These are phyloP conservation scores for Penicillium lividum DNA, from an alignment of 495 filamentous ascomycete genomes.

Conservation along the genomic window DNA sequence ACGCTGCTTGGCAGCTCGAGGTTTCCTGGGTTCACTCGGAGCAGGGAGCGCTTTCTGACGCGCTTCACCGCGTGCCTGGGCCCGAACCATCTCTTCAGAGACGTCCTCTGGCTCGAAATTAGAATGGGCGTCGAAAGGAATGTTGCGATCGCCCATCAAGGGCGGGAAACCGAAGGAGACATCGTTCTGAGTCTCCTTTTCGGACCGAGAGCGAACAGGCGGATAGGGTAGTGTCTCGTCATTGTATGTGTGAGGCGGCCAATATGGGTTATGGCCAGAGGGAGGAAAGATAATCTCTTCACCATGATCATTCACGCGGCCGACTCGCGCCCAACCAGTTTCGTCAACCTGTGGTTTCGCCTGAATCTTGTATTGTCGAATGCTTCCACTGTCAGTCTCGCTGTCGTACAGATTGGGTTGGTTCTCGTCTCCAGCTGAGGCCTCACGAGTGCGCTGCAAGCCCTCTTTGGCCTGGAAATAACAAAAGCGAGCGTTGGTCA, in stretches of 20 bases:
- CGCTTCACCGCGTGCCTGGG: slow-evolving; percentile 1
- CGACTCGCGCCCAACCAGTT: slow-evolving; percentile 40
- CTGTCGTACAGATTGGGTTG: slow-evolving; percentile 12
- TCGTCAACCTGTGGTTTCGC: slow-evolving; percentile 22
- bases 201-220: slow-evolving; percentile 32
- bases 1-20: slow-evolving; percentile 14
- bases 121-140: slow-evolving; percentile 20
- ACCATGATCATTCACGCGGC: slow-evolving; percentile 33
- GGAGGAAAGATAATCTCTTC: slow-evolving; percentile 38
- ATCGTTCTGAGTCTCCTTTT: slow-evolving; percentile 33
- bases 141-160: slow-evolving; percentile 40
- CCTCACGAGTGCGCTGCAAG: not conserved
- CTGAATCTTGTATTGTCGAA: slow-evolving; percentile 17
- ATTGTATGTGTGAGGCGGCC: slow-evolving; percentile 32
- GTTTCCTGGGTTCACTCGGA: slow-evolving; percentile 15
- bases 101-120: slow-evolving; percentile 21
- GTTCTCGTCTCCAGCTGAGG: not conserved
- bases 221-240: slow-evolving; percentile 33
- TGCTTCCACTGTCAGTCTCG: slow-evolving; percentile 1
- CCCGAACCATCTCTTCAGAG: slow-evolving; percentile 15
- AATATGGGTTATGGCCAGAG: slow-evolving; percentile 25
- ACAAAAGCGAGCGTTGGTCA: slow-evolving; percentile 3
- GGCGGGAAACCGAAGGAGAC: slow-evolving; percentile 42
- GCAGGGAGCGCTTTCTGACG: not conserved
- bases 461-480: slow-evolving; percentile 2